These are phyloP conservation scores for Trametes cubensis DNA, from an alignment of 768 basidiomycete genomes.

Conservation along the genomic window DNA sequence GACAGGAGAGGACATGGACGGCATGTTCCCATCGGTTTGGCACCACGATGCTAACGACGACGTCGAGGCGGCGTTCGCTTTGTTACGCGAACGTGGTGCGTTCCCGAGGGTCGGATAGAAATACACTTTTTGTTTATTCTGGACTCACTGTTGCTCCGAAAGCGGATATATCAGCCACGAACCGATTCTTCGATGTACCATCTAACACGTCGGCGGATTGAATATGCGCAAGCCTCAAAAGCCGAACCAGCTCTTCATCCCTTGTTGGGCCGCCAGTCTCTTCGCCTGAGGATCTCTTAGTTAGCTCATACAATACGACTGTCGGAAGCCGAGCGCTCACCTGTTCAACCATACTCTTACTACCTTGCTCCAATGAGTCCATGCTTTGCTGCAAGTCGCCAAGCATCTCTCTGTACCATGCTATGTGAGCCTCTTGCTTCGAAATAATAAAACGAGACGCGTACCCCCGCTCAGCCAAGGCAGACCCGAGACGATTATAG, in stretches of 20 bases:
- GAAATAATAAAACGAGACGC: conserved; percentile 19
- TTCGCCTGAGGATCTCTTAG: conserved; percentile 50
- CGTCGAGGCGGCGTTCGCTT: conserved; percentile 36
- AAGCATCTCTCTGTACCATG: conserved; percentile 55
- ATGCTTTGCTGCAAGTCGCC: conserved; percentile 64
- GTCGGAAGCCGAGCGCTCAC: conserved; percentile 35
- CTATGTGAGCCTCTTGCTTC: not conserved
- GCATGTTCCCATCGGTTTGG: conserved; percentile 53
- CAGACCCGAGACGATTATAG: conserved; percentile 42
- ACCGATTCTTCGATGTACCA: too few relatives aligned
- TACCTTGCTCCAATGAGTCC: conserved; percentile 65
- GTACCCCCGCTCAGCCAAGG: conserved; percentile 66
- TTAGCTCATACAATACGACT: not conserved
- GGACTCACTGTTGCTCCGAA: too few relatives aligned
- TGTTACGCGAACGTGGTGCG: conserved; percentile 24
- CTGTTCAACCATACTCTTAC: conserved; percentile 66
- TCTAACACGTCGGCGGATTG: too few relatives aligned
- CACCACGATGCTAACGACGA: conserved; percentile 47
- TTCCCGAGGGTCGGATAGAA: not conserved
- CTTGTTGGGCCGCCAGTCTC: conserved; percentile 61
- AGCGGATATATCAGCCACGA: too few relatives aligned
- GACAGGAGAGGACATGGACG: conserved; percentile 40
- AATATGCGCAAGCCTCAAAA: too few relatives aligned
- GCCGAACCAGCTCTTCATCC: conserved; percentile 67
- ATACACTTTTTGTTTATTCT: too few relatives aligned